Evolutionary conservation across 768 basidiomycete genomes (phyloP).

Genomic region (Neoboletus subvelutipes): DNA sequence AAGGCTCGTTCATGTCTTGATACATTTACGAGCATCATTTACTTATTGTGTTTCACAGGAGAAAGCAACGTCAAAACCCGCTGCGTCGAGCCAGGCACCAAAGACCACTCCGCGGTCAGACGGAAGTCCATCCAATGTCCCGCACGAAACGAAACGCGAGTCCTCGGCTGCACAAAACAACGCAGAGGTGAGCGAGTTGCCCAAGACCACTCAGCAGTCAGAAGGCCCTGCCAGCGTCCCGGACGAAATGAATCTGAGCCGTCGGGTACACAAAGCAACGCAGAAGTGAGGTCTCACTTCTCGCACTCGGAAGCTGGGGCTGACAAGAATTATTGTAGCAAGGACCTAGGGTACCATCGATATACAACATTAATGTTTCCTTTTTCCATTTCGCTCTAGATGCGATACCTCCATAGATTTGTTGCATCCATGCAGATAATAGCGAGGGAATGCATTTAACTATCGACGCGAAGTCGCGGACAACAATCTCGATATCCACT

Average conservation of each 20-base stretch:
- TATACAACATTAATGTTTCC: background rate
- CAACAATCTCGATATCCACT: background rate
- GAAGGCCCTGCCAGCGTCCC: too few species aligned
- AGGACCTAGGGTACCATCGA: too few species aligned
- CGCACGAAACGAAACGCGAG: background rate
- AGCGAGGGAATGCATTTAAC: background rate
- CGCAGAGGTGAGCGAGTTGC: background rate
- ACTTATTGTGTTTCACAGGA: background rate
- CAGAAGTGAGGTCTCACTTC: background rate
- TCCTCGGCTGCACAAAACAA: background rate
- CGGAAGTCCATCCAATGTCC: too few species aligned
- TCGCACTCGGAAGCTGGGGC: background rate
- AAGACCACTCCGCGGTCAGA: too few species aligned
- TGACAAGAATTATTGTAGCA: background rate
- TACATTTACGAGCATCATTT: too few species aligned
- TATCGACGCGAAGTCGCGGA: background rate
- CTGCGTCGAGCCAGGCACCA: background rate
- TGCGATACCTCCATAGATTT: background rate
- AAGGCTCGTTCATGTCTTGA: background rate
- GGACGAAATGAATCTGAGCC: background rate
- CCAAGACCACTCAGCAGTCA: background rate
- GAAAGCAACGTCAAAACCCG: too few species aligned
- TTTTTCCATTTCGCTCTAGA: background rate
- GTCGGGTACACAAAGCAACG: background rate
- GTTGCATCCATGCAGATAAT: background rate